Conservation (phyloP, 1,284 basidiomycete genomes). For the Mycocalia duriaeana region DNA sequence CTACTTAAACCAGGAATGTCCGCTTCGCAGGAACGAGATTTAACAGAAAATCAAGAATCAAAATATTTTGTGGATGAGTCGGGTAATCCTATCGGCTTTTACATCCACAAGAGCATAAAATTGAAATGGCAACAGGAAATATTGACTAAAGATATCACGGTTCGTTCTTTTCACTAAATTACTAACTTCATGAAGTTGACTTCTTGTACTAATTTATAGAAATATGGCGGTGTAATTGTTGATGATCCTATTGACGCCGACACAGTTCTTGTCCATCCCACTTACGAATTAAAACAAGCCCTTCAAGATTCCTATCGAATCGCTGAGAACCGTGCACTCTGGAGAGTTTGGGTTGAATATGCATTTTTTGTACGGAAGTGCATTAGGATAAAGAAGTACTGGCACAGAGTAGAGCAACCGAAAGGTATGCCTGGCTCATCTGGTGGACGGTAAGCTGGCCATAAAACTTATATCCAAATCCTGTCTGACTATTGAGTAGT, state of each 20-base stretch:
- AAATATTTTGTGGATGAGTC: slow-evolving; percentile 19
- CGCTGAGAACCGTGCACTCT: slow-evolving; percentile 7
- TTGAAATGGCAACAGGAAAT: slow-evolving; percentile 7
- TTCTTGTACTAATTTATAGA: slow-evolving; percentile 13
- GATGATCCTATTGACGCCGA: slow-evolving; percentile 17
- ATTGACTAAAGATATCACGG: slow-evolving; percentile 18
- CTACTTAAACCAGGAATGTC: too few species aligned
- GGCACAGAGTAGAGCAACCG: slow-evolving; percentile 13
- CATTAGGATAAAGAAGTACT: slow-evolving; percentile 15
- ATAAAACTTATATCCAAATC: not conserved
- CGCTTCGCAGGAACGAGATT: too few species aligned
- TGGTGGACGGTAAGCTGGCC: slow-evolving; percentile 3
- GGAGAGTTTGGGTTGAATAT: slow-evolving; percentile 22
- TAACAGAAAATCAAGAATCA: too few species aligned
- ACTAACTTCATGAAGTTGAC: not conserved
- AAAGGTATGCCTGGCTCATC: slow-evolving; percentile 29
- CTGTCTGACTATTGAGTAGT: not conserved
- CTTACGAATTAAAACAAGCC: slow-evolving; percentile 1
- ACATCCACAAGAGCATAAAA: slow-evolving; percentile 17
- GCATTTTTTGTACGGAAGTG: slow-evolving; percentile 23
- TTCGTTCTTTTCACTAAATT: slow-evolving; percentile 8
- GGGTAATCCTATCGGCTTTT: slow-evolving; percentile 19
- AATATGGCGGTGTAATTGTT: slow-evolving; percentile 25
- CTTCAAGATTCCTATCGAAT: slow-evolving; percentile 16
- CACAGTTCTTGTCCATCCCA: slow-evolving; percentile 21